Base-by-base conservation (phyloP, 352 stramenopile genomes). In the Phytophthora tubulina region DNA sequence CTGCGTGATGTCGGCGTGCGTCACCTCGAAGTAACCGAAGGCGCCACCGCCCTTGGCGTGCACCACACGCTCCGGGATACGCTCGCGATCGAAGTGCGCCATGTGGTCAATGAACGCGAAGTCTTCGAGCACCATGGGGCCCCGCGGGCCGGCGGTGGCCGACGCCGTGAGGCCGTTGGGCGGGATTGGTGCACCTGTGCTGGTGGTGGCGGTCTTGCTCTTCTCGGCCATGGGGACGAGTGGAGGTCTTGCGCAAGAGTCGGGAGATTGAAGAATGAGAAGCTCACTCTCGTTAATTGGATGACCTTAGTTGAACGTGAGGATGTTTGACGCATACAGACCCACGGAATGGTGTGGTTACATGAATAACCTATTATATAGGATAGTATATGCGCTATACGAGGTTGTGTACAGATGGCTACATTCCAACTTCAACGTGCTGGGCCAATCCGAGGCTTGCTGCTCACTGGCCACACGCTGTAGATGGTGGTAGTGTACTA, bases 11-110 rank as follows among this genome's bases (percentile, higher is more conserved):
- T 79, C 68, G 10, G 21, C 42, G 67, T 90, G 74, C 44, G 91
- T 96, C 39, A 97, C 88, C 70, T 97, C 90, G 70, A 98, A 98
- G 83, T 97, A 96, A 14, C 93, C 93, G 64, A 97, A 97, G 13
- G 93, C 94, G 55, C 94, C 91, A 32, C 82, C 83, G 7, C 92
- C 93, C 63, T 97, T 97, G 56, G 93, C 92, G 73, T 98, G 94
- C 32, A 98, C 93, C 15, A 98, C 93, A 35, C 94, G 88, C 78
- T 98, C 94, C 0, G 94, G 94, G 60, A 98, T 96, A 14, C 93
- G 86, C 71, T 98, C 94, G 48, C 91, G 89, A 75, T 98, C 92
- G 70, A 98, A 98, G 72, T 97, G 90, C n/a, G 90, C 81, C 46
- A 98, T 70, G 70, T 96, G 86, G 76, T 98, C 93, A 33, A 97